phyloP scores from a whole-genome alignment of 1,284 basidiomycete species.

The Marasmius sp. region DNA sequence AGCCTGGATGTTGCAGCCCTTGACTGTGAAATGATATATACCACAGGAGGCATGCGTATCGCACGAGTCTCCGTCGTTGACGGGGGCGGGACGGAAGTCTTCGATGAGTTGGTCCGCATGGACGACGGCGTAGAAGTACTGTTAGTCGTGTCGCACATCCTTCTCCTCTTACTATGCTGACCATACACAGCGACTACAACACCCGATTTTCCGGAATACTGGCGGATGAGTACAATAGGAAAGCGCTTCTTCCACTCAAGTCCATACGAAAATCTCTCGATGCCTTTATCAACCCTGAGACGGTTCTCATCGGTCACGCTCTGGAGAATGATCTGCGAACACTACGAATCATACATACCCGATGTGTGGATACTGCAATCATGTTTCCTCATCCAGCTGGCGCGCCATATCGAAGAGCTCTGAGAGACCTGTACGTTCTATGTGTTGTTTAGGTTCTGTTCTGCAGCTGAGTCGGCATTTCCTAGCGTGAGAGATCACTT shows the following conservation, averaged over 20 bases:
- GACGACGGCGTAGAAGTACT: conserved; percentile 76
- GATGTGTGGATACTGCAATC: conserved; percentile 81
- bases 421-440: conserved; percentile 70
- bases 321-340: conserved; percentile 91
- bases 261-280: conserved; percentile 69
- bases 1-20: conserved; percentile 76
- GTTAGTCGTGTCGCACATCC: conserved; percentile 41
- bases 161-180: conserved; percentile 9
- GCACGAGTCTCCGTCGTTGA: conserved; percentile 88
- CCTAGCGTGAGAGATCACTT: conserved; percentile 53
- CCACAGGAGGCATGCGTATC: conserved; percentile 84
- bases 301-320: conserved; percentile 82
- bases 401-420: conserved; percentile 73
- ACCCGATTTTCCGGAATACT: conserved; percentile 89
- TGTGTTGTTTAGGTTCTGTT: background rate
- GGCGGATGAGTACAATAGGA: conserved; percentile 49
- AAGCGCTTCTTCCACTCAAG: conserved; percentile 64
- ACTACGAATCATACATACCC: conserved; percentile 79
- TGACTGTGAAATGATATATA: conserved; percentile 94
- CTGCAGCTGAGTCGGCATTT: background rate
- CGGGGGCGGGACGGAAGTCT: conserved; percentile 65
- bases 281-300: conserved; percentile 70
- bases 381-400: conserved; percentile 84
- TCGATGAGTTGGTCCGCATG: conserved; percentile 84
- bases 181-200: conserved; percentile 72